Conservation (phyloP, 805 yeast genomes). For the Saccharomycopsis lassenensis region DNA sequence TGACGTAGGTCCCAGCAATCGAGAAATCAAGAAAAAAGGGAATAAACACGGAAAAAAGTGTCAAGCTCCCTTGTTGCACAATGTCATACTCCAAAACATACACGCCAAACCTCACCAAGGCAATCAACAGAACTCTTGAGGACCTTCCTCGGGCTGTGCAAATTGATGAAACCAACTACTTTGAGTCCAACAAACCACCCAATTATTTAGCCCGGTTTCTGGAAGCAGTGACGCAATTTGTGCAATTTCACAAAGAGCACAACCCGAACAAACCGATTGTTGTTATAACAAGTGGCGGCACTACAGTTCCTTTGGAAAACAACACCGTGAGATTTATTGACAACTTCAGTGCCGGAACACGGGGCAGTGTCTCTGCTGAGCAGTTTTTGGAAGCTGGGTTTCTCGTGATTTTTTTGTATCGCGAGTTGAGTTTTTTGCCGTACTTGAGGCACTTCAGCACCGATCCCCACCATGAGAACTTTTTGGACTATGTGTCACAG, state of each 20-base stretch:
- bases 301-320: constrained; percentile 94
- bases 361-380: constrained; percentile 96
- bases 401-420: constrained; percentile 84
- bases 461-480: constrained; percentile 36
- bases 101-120: constrained; percentile 51
- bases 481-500: constrained; percentile 62
- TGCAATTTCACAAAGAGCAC: constrained; percentile 35
- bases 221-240: constrained; percentile 46
- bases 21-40: too few relatives aligned
- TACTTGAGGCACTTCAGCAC: constrained; percentile 75
- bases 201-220: constrained; percentile 54
- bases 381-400: constrained; percentile 76
- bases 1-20: too few relatives aligned
- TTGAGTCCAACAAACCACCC: constrained; percentile 64
- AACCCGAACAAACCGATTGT: constrained; percentile 29
- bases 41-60: too few relatives aligned
- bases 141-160: constrained; percentile 60
- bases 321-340: constrained; percentile 96
- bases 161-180: constrained; percentile 67
- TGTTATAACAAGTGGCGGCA: constrained; percentile 93
- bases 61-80: too few relatives aligned
- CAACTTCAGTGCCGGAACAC: constrained; percentile 93
- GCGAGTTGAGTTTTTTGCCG: constrained; percentile 88
- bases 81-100: too few relatives aligned
- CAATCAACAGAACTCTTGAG: constrained; percentile 67